Base-by-base conservation (phyloP, 805 yeast species). In the Wickerhamiella sergipiensis region DNA sequence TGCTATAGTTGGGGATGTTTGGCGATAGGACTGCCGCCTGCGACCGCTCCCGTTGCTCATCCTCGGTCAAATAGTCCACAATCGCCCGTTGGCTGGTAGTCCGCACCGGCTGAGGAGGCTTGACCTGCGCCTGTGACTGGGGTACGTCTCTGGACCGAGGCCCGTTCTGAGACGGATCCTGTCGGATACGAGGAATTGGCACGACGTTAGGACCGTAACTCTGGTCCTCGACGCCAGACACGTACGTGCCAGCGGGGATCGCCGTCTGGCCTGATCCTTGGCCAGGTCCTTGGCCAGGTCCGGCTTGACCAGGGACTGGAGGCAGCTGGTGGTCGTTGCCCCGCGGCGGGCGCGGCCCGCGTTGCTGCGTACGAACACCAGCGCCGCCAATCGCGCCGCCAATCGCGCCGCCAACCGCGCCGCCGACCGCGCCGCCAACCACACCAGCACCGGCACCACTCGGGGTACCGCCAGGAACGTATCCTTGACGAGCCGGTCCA, bases 131-230 rank as follows among this genome's bases (percentile, higher is more conserved):
- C 43, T 40, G 43, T 2, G 42, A 10, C 3, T 29, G 33, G 4
- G 33, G 33, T 3, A 12, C 33, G 3, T 29, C 33, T 29, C 33
- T 29, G 3, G 33, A 29, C 33, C 33, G 33, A 13, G 42, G 19
- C 21, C n/a, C 42, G 15, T 18, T 38, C 8, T 18, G 42, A 7
- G 42, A 7, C 15, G 43, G 43, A 48, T 47, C 22, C 21, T 52
- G 42, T 44, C 64, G 50, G 26, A 62, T 49, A 21, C 55, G 53
- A 1, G 67, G 64, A 15, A 63, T 52, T 6, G 62, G 61, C 3
- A 62, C 63, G 2, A 61, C 67, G 38, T 59, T 59, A 1, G 65
- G 64, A 6, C 65, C 65, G 43, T 52, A 62, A 19, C 21, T 52
- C 43, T 50, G 6, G 55, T 17, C 18, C 13, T 58, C 59, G 3